These are phyloP conservation scores for Verticillium tricorpus DNA, from an alignment of 2,329 filamentous ascomycete species.

Conservation along the genomic window DNA sequence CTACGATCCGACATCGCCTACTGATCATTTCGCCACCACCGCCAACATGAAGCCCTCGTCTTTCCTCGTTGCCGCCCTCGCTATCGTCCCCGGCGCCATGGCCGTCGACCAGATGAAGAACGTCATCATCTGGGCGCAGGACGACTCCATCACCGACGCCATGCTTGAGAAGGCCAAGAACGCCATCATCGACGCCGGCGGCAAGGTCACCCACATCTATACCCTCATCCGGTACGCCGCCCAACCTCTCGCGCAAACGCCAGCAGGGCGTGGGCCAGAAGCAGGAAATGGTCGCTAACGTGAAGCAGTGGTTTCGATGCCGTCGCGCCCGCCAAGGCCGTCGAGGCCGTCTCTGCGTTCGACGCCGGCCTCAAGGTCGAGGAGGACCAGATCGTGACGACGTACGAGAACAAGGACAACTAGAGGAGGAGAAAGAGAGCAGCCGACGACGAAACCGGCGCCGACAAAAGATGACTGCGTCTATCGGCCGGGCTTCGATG, in stretches of 20 bases:
- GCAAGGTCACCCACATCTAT: conserved; percentile 76
- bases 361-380: conserved; percentile 58
- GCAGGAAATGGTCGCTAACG: not conserved
- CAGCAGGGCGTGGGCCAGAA: not conserved
- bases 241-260: not conserved
- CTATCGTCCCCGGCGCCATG: conserved; percentile 53
- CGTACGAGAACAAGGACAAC: conserved; percentile 2
- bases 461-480: not conserved
- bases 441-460: not conserved
- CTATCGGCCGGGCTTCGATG: not conserved
- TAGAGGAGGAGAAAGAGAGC: not conserved
- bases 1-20: not conserved
- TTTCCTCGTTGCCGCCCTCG: conserved; percentile 49
- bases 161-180: conserved; percentile 69
- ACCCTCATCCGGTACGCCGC: conserved; percentile 57
- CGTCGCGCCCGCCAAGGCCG: conserved; percentile 62
- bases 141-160: conserved; percentile 57
- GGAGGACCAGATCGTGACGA: conserved; percentile 66
- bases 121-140: conserved; percentile 74
- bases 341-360: conserved; percentile 63
- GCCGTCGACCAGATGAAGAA: conserved; percentile 65
- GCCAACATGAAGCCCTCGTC: conserved; percentile 59
- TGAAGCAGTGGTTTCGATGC: conserved; percentile 68
- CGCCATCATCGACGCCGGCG: conserved; percentile 64
- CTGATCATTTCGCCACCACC: not conserved